Conservation (phyloP, 306 rosid genomes). For the Castanopsis chinensis region DNA sequence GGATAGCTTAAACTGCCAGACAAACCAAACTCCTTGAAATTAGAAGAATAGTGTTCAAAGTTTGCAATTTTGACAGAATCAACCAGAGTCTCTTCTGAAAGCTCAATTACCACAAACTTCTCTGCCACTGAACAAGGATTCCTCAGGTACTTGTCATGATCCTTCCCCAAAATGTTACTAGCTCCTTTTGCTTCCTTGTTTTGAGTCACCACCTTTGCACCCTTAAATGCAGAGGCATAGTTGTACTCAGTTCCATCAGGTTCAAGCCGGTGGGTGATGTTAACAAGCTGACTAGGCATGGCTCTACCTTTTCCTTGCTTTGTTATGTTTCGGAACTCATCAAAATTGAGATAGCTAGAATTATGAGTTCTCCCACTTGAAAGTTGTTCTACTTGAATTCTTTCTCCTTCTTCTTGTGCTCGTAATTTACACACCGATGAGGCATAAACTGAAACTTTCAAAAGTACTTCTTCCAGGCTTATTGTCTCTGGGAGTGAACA, state of each 20-base stretch:
- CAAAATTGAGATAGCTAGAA: conserved; percentile 44
- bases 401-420: conserved; percentile 29
- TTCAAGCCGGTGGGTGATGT: conserved; percentile 68
- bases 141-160: conserved; percentile 81
- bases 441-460: conserved; percentile 46
- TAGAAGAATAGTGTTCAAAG: conserved; percentile 90
- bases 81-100: conserved; percentile 76
- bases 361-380: conserved; percentile 31
- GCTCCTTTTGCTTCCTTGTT: conserved; percentile 94
- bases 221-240: conserved; percentile 87
- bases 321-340: conserved; percentile 44
- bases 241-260: conserved; percentile 75
- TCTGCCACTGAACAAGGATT: conserved; percentile 82
- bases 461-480: conserved; percentile 44
- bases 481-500: conserved; percentile 36
- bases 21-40: conserved; percentile 72
- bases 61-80: conserved; percentile 80
- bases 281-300: conserved; percentile 31
- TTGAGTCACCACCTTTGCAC: conserved; percentile 84
- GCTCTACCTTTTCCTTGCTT: conserved; percentile 37
- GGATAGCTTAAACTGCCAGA: conserved; percentile 77
- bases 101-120: conserved; percentile 82
- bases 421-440: conserved; percentile 53
- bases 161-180: conserved; percentile 63
- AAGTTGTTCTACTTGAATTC: conserved; percentile 19